These are phyloP conservation scores for Magnolia sinica DNA, from an alignment of 164 flowering plant genomes.

Conservation along the genomic window DNA sequence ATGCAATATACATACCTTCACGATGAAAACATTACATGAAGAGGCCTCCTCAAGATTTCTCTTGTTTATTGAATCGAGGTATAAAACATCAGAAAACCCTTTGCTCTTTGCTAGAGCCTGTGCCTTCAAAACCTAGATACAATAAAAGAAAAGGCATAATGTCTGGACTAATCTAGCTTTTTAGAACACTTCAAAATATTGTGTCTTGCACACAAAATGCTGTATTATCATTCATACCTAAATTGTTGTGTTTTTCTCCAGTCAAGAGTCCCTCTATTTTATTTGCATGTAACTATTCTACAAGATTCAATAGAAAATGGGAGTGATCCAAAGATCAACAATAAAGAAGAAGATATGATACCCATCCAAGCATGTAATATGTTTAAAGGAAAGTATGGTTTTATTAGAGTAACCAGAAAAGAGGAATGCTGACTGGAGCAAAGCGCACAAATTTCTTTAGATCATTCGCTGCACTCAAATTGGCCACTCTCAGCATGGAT, in stretches of 20 bases:
- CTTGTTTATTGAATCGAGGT: conserved; percentile 51
- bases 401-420: too few species aligned
- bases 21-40: conserved; percentile 61
- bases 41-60: conserved; percentile 65
- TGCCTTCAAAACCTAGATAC: conserved; percentile 49
- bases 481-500: too few species aligned
- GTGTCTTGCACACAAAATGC: background rate
- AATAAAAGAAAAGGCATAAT: background rate
- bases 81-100: conserved; percentile 71
- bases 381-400: too few species aligned
- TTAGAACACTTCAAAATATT: background rate
- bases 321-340: background rate
- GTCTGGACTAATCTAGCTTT: background rate
- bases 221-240: background rate
- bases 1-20: conserved; percentile 43
- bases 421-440: too few species aligned
- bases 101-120: conserved; percentile 40
- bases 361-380: too few species aligned
- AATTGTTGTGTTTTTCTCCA: background rate
- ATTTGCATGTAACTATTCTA: background rate
- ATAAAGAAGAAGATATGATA: background rate
- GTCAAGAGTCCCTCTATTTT: background rate
- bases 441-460: too few species aligned
- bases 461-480: too few species aligned
- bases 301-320: background rate